phyloP scores from a whole-genome alignment of 257 asterid genomes.

The Osmanthus fragrans region DNA sequence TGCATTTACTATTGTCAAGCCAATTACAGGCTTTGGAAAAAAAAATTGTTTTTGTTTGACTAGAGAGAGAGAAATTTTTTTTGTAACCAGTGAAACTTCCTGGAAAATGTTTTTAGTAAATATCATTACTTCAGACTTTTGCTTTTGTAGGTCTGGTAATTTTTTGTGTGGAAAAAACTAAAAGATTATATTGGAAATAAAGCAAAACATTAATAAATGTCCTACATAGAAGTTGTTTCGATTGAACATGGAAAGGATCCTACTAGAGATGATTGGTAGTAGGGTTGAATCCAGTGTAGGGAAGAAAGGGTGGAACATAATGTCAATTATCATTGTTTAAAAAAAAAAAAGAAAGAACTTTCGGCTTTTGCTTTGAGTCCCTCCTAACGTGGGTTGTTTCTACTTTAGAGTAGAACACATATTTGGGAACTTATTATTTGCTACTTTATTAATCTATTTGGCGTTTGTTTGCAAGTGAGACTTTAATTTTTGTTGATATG shows the following conservation, averaged over 20 bases:
- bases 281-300: neutral
- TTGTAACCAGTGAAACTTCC: neutral
- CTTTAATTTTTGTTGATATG: neutral
- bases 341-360: neutral
- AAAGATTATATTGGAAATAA: neutral
- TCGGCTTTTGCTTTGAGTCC: neutral
- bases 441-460: neutral
- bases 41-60: neutral
- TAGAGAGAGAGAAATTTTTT: neutral
- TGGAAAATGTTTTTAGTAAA: neutral
- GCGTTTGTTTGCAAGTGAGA: neutral
- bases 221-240: neutral
- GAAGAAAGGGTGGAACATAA: neutral
- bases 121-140: neutral
- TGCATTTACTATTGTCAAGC: constrained; percentile 80
- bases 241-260: neutral
- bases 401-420: neutral
- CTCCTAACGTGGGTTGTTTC: neutral
- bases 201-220: neutral
- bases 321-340: neutral
- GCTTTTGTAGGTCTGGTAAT: neutral
- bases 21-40: constrained; percentile 54
- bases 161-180: neutral
- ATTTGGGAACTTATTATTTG: neutral
- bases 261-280: neutral